Conservation (phyloP, 228 moss, liverwort and hornwort species). For the Sphagnum fallax region DNA sequence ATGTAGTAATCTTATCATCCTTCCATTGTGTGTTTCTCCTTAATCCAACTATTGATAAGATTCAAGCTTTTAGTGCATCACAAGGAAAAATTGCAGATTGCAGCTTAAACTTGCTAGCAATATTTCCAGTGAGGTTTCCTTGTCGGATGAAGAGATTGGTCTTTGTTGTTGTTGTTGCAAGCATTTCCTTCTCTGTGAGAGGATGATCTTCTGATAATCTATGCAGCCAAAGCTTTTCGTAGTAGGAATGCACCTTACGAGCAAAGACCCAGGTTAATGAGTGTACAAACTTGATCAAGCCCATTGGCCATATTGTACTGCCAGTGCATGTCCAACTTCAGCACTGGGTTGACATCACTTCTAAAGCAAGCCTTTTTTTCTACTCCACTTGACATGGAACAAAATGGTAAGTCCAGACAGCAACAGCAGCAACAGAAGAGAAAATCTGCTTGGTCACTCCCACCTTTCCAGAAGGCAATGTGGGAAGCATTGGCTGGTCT, state of each 20-base stretch:
- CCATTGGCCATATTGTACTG: constrained; percentile 32
- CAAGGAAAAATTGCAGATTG: no score
- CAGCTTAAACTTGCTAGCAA: no score
- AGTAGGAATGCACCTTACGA: constrained; percentile 47
- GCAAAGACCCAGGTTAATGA: constrained; percentile 37
- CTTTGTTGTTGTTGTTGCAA: constrained; percentile 63
- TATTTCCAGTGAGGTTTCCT: not conserved
- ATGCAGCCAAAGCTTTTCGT: constrained; percentile 82
- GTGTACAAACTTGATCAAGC: constrained; percentile 36
- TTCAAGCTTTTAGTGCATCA: no score
- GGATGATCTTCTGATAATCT: constrained; percentile 66
- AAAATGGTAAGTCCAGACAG: constrained; percentile 58
- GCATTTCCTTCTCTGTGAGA: constrained; percentile 85
- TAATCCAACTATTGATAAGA: no score
- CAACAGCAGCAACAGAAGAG: constrained; percentile 51
- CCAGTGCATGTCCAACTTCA: constrained; percentile 56
- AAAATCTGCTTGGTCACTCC: constrained; percentile 69
- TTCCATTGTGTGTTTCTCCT: no score
- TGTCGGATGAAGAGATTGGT: not conserved
- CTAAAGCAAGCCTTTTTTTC: constrained; percentile 84
- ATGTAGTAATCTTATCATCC: no score
- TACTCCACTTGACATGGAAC: constrained; percentile 63
- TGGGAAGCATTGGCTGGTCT: constrained; percentile 98
- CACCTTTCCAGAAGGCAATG: constrained; percentile 79
- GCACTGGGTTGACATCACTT: constrained; percentile 60